Conservation (phyloP, 2,329 filamentous ascomycete genomes). For the Alternaria gansuensis region DNA sequence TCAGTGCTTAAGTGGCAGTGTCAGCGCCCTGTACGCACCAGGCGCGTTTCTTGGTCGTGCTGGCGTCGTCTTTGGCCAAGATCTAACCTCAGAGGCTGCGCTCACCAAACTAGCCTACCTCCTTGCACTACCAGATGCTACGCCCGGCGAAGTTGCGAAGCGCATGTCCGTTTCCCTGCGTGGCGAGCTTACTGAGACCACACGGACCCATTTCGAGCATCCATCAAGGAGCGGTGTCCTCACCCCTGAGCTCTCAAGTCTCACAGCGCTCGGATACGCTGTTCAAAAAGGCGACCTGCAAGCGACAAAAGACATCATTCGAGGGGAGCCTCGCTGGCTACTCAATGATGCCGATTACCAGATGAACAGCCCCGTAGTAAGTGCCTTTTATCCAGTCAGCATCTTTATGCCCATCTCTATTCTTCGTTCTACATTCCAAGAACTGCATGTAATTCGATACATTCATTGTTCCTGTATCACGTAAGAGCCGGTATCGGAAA, state of each 20-base stretch:
- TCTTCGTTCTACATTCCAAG: constrained; percentile 28
- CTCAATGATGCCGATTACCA: constrained; percentile 81
- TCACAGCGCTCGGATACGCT: constrained; percentile 81
- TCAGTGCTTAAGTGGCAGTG: constrained; percentile 72
- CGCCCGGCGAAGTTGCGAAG: constrained; percentile 70
- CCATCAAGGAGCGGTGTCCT: constrained; percentile 66
- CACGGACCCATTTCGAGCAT: constrained; percentile 77
- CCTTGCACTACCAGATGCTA: constrained; percentile 72
- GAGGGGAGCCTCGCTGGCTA: constrained; percentile 71
- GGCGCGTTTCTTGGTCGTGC: constrained; percentile 76
- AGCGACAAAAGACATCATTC: constrained; percentile 72
- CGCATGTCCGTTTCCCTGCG: constrained; percentile 79
- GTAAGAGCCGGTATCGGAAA: constrained; percentile 42
- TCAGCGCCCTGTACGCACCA: constrained; percentile 55
- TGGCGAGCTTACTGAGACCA: constrained; percentile 84
- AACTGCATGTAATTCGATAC: constrained; percentile 15
- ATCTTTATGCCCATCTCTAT: constrained; percentile 34
- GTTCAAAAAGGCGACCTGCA: constrained; percentile 75
- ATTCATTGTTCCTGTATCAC: constrained; percentile 23
- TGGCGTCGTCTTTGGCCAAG: constrained; percentile 87
- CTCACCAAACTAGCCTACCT: constrained; percentile 91
- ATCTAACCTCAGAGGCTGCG: constrained; percentile 89
- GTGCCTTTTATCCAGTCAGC: constrained; percentile 43
- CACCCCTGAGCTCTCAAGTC: constrained; percentile 68
- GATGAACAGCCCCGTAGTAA: constrained; percentile 72